phyloP scores from a whole-genome alignment of 2,329 filamentous ascomycete species.

The Coniochaeta sp. region DNA sequence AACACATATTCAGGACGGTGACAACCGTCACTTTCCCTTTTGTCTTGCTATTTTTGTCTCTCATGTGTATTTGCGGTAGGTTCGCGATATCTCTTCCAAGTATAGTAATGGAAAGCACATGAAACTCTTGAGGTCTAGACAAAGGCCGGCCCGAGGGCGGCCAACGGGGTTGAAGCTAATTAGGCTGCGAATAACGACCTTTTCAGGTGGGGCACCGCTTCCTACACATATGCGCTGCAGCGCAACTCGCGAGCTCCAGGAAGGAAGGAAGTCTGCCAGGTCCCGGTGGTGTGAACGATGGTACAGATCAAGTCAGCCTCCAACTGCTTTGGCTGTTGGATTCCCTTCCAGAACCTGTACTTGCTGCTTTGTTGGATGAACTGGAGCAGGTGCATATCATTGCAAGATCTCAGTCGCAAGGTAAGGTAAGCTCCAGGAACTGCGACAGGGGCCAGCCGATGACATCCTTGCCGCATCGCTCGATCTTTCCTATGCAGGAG shows the following conservation, averaged over 20 bases:
- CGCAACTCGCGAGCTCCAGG: not conserved
- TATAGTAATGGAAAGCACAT: not conserved
- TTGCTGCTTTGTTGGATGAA: not conserved
- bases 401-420: not conserved
- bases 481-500: not conserved
- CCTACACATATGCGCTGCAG: not conserved
- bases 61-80: not conserved
- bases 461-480: not conserved
- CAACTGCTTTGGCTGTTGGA: not conserved
- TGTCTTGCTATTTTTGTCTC: not conserved
- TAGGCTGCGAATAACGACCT: no score
- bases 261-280: not conserved
- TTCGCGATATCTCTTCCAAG: not conserved
- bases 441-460: not conserved
- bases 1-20: not conserved
- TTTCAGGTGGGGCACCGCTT: not conserved
- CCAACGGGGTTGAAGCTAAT: not conserved
- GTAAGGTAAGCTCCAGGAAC: not conserved
- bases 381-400: not conserved
- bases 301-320: not conserved
- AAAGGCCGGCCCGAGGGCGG: not conserved
- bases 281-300: not conserved
- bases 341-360: not conserved
- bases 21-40: not conserved
- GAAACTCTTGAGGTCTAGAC: not conserved